Conservation (phyloP, 2,329 filamentous ascomycete genomes). For the Plectosphaerella sp. region DNA sequence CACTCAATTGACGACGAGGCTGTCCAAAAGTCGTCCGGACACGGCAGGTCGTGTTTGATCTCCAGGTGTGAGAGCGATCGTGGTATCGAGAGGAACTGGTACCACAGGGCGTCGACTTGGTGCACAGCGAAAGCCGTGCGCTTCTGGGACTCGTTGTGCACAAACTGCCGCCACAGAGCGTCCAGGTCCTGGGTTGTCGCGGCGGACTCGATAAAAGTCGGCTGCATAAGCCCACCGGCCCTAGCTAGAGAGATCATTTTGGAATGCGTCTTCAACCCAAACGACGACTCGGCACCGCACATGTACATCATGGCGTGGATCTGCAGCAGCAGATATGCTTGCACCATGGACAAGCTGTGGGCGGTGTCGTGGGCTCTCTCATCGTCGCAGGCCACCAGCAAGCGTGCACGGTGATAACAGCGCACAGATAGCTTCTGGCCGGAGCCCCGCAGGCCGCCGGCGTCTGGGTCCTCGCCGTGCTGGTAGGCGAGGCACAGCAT, state of each 20-base stretch:
- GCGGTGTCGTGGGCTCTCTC: slow-evolving; percentile 4
- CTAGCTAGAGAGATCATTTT: slow-evolving; percentile 33
- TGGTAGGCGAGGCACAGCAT: slow-evolving; percentile 33
- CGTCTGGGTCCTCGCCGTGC: slow-evolving; percentile 30
- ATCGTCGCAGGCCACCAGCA: slow-evolving; percentile 17
- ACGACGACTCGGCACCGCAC: slow-evolving; percentile 26
- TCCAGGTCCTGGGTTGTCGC: slow-evolving; percentile 24
- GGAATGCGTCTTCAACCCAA: slow-evolving; percentile 31
- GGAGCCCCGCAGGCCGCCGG: slow-evolving; percentile 16
- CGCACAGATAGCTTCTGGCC: slow-evolving; percentile 21
- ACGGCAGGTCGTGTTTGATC: slow-evolving; percentile 38
- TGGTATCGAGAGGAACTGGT: slow-evolving; percentile 33
- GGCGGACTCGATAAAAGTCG: slow-evolving; percentile 14
- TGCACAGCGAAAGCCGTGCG: slow-evolving; percentile 36
- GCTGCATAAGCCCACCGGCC: slow-evolving; percentile 27
- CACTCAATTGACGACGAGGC: slow-evolving; percentile 29
- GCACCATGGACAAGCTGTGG: slow-evolving; percentile 23
- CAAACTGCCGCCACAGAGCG: slow-evolving; percentile 31
- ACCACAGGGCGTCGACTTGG: slow-evolving; percentile 37
- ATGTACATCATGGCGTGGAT: slow-evolving; percentile 38
- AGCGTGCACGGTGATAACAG: slow-evolving; percentile 26
- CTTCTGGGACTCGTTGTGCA: slow-evolving; percentile 31
- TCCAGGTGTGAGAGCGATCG: slow-evolving; percentile 32
- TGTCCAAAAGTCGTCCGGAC: slow-evolving; percentile 29
- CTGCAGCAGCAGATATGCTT: slow-evolving; percentile 32